Conservation (phyloP, 495 filamentous ascomycete genomes). For the Aspergillus heteromorphus region DNA sequence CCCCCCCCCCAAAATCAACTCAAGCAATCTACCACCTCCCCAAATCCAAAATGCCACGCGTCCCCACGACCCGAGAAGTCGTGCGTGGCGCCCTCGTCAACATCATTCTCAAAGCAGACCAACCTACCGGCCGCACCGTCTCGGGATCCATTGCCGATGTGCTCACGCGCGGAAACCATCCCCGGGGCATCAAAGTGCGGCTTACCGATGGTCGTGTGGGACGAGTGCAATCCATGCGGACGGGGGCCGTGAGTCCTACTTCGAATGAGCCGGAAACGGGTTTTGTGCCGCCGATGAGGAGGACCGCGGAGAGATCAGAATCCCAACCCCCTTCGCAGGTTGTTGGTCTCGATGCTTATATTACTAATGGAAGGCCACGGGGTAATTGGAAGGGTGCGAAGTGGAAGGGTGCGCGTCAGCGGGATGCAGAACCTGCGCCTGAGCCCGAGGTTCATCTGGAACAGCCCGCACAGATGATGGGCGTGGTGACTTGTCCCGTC, state of each 20-base stretch:
- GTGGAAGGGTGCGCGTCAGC: neutral
- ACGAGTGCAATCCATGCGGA: conserved; percentile 48
- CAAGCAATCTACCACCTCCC: too few species aligned
- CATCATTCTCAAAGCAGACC: conserved; percentile 67
- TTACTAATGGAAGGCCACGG: conserved; percentile 3
- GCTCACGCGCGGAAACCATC: conserved; percentile 64
- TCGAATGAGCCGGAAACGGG: neutral
- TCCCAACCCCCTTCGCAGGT: conserved; percentile 7
- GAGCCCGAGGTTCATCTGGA: neutral
- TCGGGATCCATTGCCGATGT: conserved; percentile 55
- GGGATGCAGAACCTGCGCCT: neutral
- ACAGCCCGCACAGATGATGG: neutral
- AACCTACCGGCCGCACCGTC: conserved; percentile 63
- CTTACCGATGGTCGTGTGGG: conserved; percentile 62
- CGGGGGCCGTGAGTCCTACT: neutral
- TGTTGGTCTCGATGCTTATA: conserved; percentile 14
- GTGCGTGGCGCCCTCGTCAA: conserved; percentile 52
- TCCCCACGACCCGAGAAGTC: conserved; percentile 18
- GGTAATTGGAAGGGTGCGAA: neutral
- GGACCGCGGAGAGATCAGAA: neutral
- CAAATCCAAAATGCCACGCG: conserved; percentile 4
- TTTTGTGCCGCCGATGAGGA: neutral
- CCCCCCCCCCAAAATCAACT: too few species aligned
- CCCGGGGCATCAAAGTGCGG: conserved; percentile 72
- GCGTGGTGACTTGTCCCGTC: conserved; percentile 18